Evolutionary conservation across 1,284 basidiomycete genomes (phyloP), one percentile per base, ranked within the genome.

Genomic region (Cryptococcus sp.): DNA sequence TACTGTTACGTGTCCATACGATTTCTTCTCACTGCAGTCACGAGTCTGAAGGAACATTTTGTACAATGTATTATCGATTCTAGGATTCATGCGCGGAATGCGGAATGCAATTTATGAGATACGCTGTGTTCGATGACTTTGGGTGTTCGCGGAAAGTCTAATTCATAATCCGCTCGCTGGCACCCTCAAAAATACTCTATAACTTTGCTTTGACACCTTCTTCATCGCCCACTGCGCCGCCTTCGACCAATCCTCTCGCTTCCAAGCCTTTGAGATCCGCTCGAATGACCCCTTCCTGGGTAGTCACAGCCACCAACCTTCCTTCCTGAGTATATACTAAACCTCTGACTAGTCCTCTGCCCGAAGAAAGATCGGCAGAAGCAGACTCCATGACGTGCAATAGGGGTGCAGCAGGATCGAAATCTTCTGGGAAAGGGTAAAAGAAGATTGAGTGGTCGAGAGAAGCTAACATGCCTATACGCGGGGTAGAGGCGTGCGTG

Each of bases 361-460:
- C 91, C 55, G 84, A 60, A 3, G 59, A 55, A 8, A 75, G 84
- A n/a, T 84, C 86, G 19, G 84, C 83, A 20, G 84, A 80, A 1
- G 87, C 86, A 39, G 84, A 86, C 54, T 84, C 81, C 71, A 90
- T 86, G 83, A 89, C 86, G 69, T 92, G 89, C 54, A 93, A 81
- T 37, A 93, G 68, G 83, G 90, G 92, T 56, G 89, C 86, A 20
- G 85, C 85, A 61, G 88, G 88, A 70, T 91, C 83, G 68, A 93
- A 90, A 52, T 83, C 78, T 63, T 89, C 82, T 57, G 89, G 91
- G 62, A 65, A 74, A 82, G 77, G 77, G 72, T 93, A 93, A 76
- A 87, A 94, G 78, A 85, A 89, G 55, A 93, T 88, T 26, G 87
- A 83, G 77, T 95, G 92, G 77, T 93, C 91, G 44, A 94, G 80